Conservation (phyloP, 2,329 filamentous ascomycete genomes). For the Fusarium fujikuroi region DNA sequence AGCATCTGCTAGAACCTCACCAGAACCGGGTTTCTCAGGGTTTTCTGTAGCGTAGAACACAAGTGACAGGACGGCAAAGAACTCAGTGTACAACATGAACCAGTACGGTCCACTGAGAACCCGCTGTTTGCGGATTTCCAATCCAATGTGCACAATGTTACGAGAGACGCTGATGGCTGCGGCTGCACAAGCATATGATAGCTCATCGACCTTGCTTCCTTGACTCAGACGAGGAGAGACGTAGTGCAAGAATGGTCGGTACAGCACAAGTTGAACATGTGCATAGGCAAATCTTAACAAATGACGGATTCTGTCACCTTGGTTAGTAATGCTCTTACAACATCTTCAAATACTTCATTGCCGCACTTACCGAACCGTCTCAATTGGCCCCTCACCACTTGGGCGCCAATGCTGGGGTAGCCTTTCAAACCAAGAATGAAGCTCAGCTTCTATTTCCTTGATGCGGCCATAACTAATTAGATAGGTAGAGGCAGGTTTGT, state of each 20-base stretch:
- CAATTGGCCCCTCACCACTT: conserved; percentile 77
- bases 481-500: conserved; percentile 62
- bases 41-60: conserved; percentile 86
- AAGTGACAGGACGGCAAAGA: conserved; percentile 82
- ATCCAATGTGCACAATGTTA: conserved; percentile 83
- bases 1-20: conserved; percentile 87
- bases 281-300: conserved; percentile 82
- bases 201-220: conserved; percentile 72
- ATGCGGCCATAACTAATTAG: conserved; percentile 72
- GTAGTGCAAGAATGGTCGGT: conserved; percentile 86
- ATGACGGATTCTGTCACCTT: conserved; percentile 68
- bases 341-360: neutral
- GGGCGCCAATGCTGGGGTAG: conserved; percentile 83
- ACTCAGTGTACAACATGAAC: conserved; percentile 87
- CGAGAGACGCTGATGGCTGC: conserved; percentile 70
- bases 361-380: conserved; percentile 76
- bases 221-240: conserved; percentile 72
- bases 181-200: conserved; percentile 79
- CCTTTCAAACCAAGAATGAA: conserved; percentile 71
- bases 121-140: conserved; percentile 79
- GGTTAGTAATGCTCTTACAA: conserved; percentile 10
- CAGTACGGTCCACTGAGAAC: conserved; percentile 85
- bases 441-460: conserved; percentile 71
- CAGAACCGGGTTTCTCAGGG: conserved; percentile 76
- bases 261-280: conserved; percentile 84